A percentile compares a stretch with the other conserved stretches of the same genome.
Evolutionary conservation across 2,329 filamentous ascomycete species (phyloP).

Genomic region (Penicillium sp.): DNA sequence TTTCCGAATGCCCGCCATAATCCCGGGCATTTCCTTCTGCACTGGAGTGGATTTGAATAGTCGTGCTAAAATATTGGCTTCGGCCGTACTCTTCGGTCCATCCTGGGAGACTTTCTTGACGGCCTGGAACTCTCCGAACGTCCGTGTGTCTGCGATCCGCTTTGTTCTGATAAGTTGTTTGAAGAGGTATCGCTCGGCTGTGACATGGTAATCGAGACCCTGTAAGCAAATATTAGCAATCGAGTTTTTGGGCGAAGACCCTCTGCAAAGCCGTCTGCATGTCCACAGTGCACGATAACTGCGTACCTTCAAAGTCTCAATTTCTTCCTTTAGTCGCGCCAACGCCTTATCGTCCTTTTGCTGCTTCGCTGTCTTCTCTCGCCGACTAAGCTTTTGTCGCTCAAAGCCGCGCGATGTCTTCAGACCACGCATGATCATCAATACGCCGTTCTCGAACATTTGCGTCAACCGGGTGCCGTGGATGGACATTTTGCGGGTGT

Average conservation of each 20-base stretch:
- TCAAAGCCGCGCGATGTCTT: conserved; percentile 61
- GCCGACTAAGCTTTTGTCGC: conserved; percentile 60
- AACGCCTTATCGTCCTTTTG: conserved; percentile 43
- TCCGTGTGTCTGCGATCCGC: conserved; percentile 51
- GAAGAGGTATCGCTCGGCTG: conserved; percentile 55
- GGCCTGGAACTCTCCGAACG: conserved; percentile 45
- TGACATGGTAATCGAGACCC: conserved; percentile 50
- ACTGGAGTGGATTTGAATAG: conserved; percentile 61
- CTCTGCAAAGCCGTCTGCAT: neutral
- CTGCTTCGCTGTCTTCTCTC: conserved; percentile 54
- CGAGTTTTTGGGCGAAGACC: neutral
- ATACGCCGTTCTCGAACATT: conserved; percentile 51
- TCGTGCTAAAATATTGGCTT: conserved; percentile 58
- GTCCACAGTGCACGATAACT: neutral
- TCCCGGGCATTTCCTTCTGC: conserved; percentile 52
- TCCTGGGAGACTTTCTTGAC: conserved; percentile 38
- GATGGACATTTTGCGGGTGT: conserved; percentile 30
- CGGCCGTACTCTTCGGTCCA: conserved; percentile 45
- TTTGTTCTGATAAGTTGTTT: conserved; percentile 59
- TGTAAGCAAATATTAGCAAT: conserved; percentile 26
- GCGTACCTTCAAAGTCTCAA: conserved; percentile 55
- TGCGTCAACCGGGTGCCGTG: conserved; percentile 42
- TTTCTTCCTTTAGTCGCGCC: conserved; percentile 53
- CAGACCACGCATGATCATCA: conserved; percentile 52
- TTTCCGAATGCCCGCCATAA: conserved; percentile 42